Percentiles rank a stretch among this genome's conserved stretches.
Conservation (phyloP, 2,329 filamentous ascomycete genomes). For the Blastomyces parvus region DNA sequence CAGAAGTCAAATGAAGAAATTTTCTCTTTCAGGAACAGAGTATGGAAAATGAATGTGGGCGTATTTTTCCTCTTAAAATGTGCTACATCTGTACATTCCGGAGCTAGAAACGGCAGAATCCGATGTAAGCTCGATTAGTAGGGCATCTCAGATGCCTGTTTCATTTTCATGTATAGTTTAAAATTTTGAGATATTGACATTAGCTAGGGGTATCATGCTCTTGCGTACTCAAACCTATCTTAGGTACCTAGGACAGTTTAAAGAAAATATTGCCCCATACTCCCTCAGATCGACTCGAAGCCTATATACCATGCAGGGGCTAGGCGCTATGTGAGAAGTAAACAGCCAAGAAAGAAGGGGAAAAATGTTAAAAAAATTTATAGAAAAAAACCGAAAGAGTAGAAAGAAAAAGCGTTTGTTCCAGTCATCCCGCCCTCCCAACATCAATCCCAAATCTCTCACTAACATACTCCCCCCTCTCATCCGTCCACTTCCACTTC, state of each 20-base stretch:
- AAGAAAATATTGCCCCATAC: background rate
- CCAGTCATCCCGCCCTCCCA: background rate
- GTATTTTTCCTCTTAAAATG: background rate
- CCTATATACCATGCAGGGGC: background rate
- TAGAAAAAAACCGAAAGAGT: background rate
- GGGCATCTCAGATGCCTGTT: no score
- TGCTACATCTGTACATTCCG: background rate
- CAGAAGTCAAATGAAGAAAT: background rate
- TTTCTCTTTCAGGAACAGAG: background rate
- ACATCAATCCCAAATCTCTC: conserved; percentile 6
- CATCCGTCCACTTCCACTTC: background rate
- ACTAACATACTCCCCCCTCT: background rate
- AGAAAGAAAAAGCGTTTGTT: background rate
- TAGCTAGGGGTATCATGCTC: no score
- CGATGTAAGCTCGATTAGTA: background rate
- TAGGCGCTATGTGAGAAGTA: background rate
- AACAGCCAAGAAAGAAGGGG: background rate
- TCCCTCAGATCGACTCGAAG: background rate
- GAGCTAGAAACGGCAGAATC: no score
- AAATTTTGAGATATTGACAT: no score
- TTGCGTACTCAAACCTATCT: no score
- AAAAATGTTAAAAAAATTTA: background rate
- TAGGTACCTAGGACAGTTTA: no score
- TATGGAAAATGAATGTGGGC: background rate
- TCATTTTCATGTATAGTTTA: no score